Evolutionary conservation across 2,329 filamentous ascomycete species (phyloP).

Genomic region (Paraphoma chrysanthemicola): DNA sequence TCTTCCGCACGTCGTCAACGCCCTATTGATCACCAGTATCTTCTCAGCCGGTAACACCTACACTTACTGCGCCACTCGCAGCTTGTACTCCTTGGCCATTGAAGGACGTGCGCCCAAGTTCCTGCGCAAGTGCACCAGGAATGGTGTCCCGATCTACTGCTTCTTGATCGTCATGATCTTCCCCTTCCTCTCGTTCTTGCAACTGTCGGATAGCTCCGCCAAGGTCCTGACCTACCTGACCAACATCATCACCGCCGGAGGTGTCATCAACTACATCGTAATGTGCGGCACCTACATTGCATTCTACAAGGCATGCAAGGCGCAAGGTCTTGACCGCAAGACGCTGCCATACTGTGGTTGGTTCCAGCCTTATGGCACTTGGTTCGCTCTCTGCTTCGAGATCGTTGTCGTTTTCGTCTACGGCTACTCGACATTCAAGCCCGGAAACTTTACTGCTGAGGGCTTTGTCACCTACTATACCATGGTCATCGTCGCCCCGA

Average conservation of each 20-base stretch:
- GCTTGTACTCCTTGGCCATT: constrained; percentile 60
- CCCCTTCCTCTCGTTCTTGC: constrained; percentile 74
- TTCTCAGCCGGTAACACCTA: constrained; percentile 65
- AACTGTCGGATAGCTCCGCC: constrained; percentile 70
- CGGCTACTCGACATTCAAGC: constrained; percentile 61
- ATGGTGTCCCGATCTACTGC: constrained; percentile 76
- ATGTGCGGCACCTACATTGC: constrained; percentile 66
- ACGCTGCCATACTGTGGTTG: constrained; percentile 56
- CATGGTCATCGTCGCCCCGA: constrained; percentile 57
- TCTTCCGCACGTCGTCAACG: constrained; percentile 66
- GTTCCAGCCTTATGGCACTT: constrained; percentile 61
- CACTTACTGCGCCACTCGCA: constrained; percentile 61
- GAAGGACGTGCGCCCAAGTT: constrained; percentile 62
- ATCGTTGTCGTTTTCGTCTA: constrained; percentile 60
- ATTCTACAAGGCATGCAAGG: constrained; percentile 61
- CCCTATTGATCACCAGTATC: constrained; percentile 60
- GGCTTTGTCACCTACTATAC: constrained; percentile 64
- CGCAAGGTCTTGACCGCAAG: constrained; percentile 58
- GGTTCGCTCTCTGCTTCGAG: constrained; percentile 56
- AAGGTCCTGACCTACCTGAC: constrained; percentile 77
- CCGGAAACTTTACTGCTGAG: constrained; percentile 54
- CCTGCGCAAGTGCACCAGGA: constrained; percentile 65
- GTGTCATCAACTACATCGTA: constrained; percentile 56
- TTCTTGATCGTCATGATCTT: constrained; percentile 71
- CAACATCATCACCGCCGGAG: constrained; percentile 74